Base-by-base conservation (phyloP, 2,329 filamentous ascomycete genomes). In the Diaporthe citriasiana region DNA sequence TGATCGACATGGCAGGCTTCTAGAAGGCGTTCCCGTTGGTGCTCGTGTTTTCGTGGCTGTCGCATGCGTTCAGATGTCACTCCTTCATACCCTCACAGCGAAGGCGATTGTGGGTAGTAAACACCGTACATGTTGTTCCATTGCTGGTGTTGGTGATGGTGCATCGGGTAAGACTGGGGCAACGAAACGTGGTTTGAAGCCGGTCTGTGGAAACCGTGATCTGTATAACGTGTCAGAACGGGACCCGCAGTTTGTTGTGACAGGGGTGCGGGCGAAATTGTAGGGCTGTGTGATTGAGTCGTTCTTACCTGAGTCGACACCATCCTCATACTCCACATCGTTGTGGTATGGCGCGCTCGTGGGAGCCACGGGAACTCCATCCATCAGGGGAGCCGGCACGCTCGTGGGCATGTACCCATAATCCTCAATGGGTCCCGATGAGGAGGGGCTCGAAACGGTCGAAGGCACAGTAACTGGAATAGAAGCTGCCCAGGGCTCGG, bases 391-490 rank as follows among this genome's bases (percentile, higher is more conserved):
- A 27, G 84, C 79, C 22, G 87, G 86, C 27, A 87, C 84, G 76
- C 86, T 88, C 33, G 86, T 87, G 12, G 87, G 85, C 74, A 88
- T 86, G 78, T 88, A 89, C 75, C 82, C 79, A 74, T 87, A 88
- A 66, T 89, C 87, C 66, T 88, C 86, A 65, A 83, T 82, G 69
- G 82, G 82, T 57, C 82, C 84, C 2, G 87, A 87, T 3, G 88
- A 89, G 4, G 86, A 84, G 25, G 88, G 87, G 78, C 87, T 89
- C 27, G 88, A 88, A 15, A 87, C 87, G 66, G 84, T 87, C 65
- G 87, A 75, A 87, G 86, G 81, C 27, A 87, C 81, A 50, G 85
- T 83, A 70, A 84, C 84, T 33, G 85, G 81, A 10, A 88, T 81
- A 19, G 82, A 81, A 57, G 83, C 80, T 17, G 85, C 82, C 87